These are phyloP conservation scores for Fusarium buxicola DNA, from an alignment of 2,329 filamentous ascomycete genomes.

Conservation along the genomic window DNA sequence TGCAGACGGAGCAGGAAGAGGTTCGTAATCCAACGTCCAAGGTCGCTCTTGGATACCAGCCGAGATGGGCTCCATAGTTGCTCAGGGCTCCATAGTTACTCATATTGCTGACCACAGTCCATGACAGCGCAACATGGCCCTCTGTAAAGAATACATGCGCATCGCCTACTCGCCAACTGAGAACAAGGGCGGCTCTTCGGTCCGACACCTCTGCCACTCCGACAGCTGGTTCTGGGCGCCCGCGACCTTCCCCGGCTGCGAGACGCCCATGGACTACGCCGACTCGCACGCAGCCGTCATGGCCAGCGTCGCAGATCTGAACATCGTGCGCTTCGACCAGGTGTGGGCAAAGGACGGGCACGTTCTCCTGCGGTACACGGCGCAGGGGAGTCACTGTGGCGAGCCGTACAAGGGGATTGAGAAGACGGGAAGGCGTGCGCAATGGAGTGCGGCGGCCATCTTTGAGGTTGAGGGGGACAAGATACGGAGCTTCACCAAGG, in stretches of 20 bases:
- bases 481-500: constrained; percentile 31
- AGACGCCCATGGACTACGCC: constrained; percentile 40
- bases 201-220: constrained; percentile 23
- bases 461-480: constrained; percentile 40
- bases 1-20: constrained; percentile 21
- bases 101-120: background rate
- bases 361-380: constrained; percentile 42
- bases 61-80: background rate
- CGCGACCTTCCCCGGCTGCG: constrained; percentile 30
- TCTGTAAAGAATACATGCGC: constrained; percentile 32
- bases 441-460: constrained; percentile 36
- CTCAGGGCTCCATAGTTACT: background rate
- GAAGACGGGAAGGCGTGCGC: constrained; percentile 32
- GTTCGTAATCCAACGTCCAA: background rate
- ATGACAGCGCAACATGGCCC: constrained; percentile 12
- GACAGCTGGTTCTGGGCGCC: constrained; percentile 37
- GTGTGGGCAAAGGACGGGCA: constrained; percentile 41
- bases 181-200: constrained; percentile 28
- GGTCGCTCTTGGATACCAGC: background rate
- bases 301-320: constrained; percentile 37
- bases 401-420: constrained; percentile 41
- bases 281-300: constrained; percentile 40
- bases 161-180: constrained; percentile 30
- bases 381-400: constrained; percentile 39
- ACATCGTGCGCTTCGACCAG: constrained; percentile 40